phyloP scores from a whole-genome alignment of 805 yeast genomes.

The Metschnikowia vanudenii region DNA sequence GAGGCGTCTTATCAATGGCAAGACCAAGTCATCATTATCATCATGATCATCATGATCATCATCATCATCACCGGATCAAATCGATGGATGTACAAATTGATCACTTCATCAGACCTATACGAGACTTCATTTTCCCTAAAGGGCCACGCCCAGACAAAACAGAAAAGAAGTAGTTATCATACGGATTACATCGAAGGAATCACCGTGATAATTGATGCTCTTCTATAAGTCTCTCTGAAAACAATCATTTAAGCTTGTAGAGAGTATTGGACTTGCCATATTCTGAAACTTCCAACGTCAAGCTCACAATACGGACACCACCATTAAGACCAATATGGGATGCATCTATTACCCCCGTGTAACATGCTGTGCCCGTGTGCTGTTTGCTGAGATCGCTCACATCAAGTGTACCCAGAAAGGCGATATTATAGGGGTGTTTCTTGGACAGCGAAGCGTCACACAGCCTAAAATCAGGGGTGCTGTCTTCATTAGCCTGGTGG shows the following conservation, averaged over 20 bases:
- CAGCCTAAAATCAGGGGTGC: neutral
- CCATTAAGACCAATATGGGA: conserved; percentile 31
- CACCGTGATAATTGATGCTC: too few relatives aligned
- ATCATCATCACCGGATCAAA: too few relatives aligned
- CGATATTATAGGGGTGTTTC: conserved; percentile 19
- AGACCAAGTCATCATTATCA: too few relatives aligned
- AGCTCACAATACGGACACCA: conserved; percentile 29
- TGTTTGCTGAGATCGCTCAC: conserved; percentile 21
- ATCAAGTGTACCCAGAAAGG: conserved; percentile 26
- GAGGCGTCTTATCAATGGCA: too few relatives aligned
- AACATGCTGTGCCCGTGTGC: conserved; percentile 22
- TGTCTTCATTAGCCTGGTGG: conserved; percentile 24
- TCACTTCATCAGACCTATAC: too few relatives aligned
- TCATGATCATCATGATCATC: too few relatives aligned
- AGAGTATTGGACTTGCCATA: conserved; percentile 7
- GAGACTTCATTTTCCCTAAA: too few relatives aligned
- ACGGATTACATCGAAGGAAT: too few relatives aligned
- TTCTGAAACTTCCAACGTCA: conserved; percentile 20
- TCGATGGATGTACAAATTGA: too few relatives aligned
- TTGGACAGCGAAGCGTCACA: neutral
- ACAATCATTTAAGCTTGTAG: conserved; percentile 10
- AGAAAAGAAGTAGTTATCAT: too few relatives aligned
- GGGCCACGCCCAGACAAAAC: too few relatives aligned
- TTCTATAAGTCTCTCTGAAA: neutral
- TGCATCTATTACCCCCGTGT: conserved; percentile 31